Percentiles rank a stretch among this genome's conserved stretches.
phyloP scores from a whole-genome alignment of 2,329 filamentous ascomycete genomes.

The Ceratocystis destructans region DNA sequence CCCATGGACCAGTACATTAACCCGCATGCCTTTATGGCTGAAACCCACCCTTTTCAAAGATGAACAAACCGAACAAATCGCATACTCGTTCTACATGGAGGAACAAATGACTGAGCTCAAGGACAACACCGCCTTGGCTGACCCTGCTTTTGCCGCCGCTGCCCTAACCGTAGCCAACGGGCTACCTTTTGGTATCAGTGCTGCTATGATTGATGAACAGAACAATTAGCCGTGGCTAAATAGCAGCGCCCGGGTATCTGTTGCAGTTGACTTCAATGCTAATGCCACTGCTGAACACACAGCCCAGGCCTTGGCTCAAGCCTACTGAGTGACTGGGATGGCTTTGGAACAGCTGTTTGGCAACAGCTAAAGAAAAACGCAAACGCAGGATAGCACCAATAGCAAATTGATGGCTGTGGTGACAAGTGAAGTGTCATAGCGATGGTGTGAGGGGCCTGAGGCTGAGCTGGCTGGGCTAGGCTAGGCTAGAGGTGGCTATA shows the following conservation, averaged over 20 bases:
- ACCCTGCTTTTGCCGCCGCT: constrained; percentile 13
- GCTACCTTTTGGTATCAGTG: background rate
- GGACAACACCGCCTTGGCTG: constrained; percentile 6
- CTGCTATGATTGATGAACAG: background rate
- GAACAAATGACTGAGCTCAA: constrained; percentile 6
- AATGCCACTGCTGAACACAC: background rate
- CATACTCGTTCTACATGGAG: constrained; percentile 9
- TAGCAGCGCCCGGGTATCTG: background rate
- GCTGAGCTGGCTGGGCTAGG: too few relatives aligned
- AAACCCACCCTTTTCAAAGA: constrained; percentile 8
- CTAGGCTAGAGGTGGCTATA: too few relatives aligned
- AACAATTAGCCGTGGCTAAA: background rate
- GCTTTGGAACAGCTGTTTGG: too few relatives aligned
- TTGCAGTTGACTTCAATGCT: too few relatives aligned
- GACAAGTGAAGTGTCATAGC: too few relatives aligned
- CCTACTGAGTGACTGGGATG: background rate
- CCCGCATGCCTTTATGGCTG: constrained; percentile 18
- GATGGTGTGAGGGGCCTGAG: too few relatives aligned
- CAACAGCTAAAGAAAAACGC: too few relatives aligned
- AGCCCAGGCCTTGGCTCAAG: background rate
- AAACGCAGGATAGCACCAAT: too few relatives aligned
- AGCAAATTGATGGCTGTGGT: too few relatives aligned
- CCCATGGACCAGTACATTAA: constrained; percentile 15
- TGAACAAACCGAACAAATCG: constrained; percentile 9
- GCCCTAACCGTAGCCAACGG: background rate